phyloP scores from a whole-genome alignment of 2,329 filamentous ascomycete genomes.

The Colletotrichum noveboracense region DNA sequence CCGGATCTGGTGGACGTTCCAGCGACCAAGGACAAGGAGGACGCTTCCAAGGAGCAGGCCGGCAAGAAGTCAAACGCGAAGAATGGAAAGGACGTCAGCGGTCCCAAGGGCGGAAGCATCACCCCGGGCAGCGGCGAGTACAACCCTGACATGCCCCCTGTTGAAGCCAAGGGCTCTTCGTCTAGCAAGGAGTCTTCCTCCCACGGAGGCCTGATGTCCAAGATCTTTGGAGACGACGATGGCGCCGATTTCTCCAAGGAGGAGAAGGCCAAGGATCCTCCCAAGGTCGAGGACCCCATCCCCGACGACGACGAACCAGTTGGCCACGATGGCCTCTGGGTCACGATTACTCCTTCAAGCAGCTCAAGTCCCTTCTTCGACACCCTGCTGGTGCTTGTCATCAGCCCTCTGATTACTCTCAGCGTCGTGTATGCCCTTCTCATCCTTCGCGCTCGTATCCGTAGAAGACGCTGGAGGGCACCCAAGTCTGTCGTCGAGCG shows the following conservation, averaged over 20 bases:
- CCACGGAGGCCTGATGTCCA: constrained; percentile 48
- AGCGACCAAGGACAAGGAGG: constrained; percentile 45
- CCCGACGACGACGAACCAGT: constrained; percentile 33
- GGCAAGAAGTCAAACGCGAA: constrained; percentile 23
- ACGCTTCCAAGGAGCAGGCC: constrained; percentile 1
- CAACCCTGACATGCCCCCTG: constrained; percentile 29
- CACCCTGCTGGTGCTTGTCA: constrained; percentile 92
- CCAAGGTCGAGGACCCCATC: constrained; percentile 26
- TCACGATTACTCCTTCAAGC: constrained; percentile 91
- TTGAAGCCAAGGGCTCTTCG: constrained; percentile 35
- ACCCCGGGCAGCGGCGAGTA: constrained; percentile 79
- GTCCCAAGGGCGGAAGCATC: constrained; percentile 68
- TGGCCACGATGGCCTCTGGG: constrained; percentile 83
- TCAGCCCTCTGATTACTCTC: constrained; percentile 90
- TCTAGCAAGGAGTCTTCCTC: background rate
- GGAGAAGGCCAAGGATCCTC: constrained; percentile 24
- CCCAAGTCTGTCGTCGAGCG: constrained; percentile 95
- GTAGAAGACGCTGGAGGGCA: constrained; percentile 91
- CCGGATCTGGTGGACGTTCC: constrained; percentile 40
- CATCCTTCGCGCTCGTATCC: constrained; percentile 85
- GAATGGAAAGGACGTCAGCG: constrained; percentile 29
- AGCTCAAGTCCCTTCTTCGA: constrained; percentile 95
- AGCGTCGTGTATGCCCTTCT: constrained; percentile 92
- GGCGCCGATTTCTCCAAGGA: constrained; percentile 31
- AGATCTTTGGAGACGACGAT: constrained; percentile 53